Base-by-base conservation (phyloP, 345 rosid species). In the Capsella bursapastoris region DNA sequence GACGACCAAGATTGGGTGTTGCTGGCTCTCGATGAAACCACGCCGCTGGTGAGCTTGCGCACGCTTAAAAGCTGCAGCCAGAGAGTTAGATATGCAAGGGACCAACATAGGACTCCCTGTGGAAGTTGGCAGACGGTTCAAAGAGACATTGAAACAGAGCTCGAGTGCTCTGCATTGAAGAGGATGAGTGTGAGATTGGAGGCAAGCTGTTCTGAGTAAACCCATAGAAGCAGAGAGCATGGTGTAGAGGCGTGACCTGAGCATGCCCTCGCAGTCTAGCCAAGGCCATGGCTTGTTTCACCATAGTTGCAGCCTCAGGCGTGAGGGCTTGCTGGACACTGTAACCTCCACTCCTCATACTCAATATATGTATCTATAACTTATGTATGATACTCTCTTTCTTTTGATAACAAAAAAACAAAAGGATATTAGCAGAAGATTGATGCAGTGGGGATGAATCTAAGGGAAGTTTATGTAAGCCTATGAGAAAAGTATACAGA, bases 31-130 rank as follows among this genome's bases (percentile, higher is more conserved):
- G 7, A 88, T 75, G 12, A 92, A 85, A 29, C 98, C 96, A 6
- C 98, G 87, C 29, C 97, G 73, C 67, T 91, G 92, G 78, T 91
- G 94, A 66, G 97, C 97, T 79, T 91, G 98, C 12, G 98, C 98
- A n/a, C 97, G 91, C 82, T 91, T 93, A 70, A 93, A 88, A 72
- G 96, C 98, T 0, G 98, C 98, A 69, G 91, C 87, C 66, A 93
- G 76, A 67, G 98, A 91, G 62, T 93, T 93, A 14, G 96, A 89
- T 57, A 89, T 81, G 49, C 90, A 86, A 64, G 98, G 98, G 60
- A 52, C 85, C 64, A 87, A 68, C 67, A 83, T 70, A 44, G 95
- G 82, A 66, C 79, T 77, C 0, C 89, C 79, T 0, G 92, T 72
- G 3, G 94, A 90, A 35, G 96, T 85, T 0, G 94, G 98, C 12